These are phyloP conservation scores for Boletus sensibilis DNA, from an alignment of 768 basidiomycete genomes.

Conservation along the genomic window DNA sequence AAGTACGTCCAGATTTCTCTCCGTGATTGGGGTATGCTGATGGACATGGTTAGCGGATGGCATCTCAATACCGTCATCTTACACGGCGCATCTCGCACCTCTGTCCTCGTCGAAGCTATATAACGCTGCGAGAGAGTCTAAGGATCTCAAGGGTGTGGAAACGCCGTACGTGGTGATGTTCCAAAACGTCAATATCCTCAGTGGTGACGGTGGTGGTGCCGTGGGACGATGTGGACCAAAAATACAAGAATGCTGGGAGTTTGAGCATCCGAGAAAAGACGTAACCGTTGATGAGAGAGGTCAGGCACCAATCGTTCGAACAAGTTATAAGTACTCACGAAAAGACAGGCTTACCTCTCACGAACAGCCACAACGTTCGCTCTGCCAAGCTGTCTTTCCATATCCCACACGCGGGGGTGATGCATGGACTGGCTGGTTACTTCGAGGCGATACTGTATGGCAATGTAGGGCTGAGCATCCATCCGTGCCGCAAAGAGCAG, in stretches of 20 bases:
- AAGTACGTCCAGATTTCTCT: constrained; percentile 4
- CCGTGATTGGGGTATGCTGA: constrained; percentile 12
- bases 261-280: constrained; percentile 89
- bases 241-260: constrained; percentile 96
- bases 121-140: constrained; percentile 70
- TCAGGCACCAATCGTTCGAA: constrained; percentile 28
- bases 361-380: constrained; percentile 95
- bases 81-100: constrained; percentile 92
- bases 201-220: constrained; percentile 63
- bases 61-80: constrained; percentile 94
- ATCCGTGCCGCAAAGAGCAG: constrained; percentile 82
- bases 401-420: constrained; percentile 90
- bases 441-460: constrained; percentile 93
- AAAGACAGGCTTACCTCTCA: constrained; percentile 73
- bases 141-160: constrained; percentile 73
- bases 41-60: constrained; percentile 62
- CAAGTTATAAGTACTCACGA: constrained; percentile 8
- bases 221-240: constrained; percentile 73
- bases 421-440: constrained; percentile 95
- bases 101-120: constrained; percentile 91
- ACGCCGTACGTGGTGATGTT: constrained; percentile 99
- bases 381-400: constrained; percentile 84
- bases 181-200: constrained; percentile 86
- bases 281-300: constrained; percentile 71
- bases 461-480: constrained; percentile 90